These are phyloP conservation scores for Heracleum sosnowskyi DNA, from an alignment of 129 eudicot species.

Conservation along the genomic window DNA sequence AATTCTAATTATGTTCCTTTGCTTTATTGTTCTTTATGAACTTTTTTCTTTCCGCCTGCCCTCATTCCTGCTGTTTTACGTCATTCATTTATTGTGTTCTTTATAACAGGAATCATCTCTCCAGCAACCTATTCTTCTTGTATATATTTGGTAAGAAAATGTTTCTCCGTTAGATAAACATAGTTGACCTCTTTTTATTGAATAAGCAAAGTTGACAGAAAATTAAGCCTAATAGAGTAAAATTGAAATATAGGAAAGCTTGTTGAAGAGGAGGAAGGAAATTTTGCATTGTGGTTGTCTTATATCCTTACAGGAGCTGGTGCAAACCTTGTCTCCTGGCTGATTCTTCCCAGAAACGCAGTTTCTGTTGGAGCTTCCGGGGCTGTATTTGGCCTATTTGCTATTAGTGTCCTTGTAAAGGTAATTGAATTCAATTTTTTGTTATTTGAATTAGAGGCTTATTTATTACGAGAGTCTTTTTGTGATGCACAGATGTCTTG, in stretches of 20 bases:
- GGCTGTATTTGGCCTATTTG: slow-evolving; percentile 97
- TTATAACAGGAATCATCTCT: slow-evolving; percentile 77
- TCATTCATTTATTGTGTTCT: slow-evolving; percentile 8
- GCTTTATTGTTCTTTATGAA: not conserved
- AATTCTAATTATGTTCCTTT: not conserved
- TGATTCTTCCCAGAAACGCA: slow-evolving; percentile 90
- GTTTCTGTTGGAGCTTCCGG: slow-evolving; percentile 98
- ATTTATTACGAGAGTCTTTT: not conserved
- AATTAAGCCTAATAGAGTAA: not conserved
- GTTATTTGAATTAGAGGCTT: not conserved
- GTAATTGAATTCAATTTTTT: slow-evolving; percentile 22
- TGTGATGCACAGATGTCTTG: slow-evolving; percentile 62
- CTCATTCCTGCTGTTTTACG: not conserved
- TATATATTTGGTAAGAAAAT: slow-evolving; percentile 78
- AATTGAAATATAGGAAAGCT: slow-evolving; percentile 63
- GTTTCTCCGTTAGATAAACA: slow-evolving; percentile 2
- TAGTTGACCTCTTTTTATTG: not conserved
- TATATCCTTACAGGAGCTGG: slow-evolving; percentile 91
- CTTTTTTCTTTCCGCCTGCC: not conserved
- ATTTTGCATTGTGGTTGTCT: slow-evolving; percentile 82
- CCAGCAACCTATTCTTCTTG: slow-evolving; percentile 95
- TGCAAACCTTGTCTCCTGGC: slow-evolving; percentile 96
- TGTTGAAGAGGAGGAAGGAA: slow-evolving; percentile 99
- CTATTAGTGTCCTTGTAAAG: slow-evolving; percentile 95
- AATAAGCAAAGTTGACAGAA: not conserved